Base-by-base conservation (phyloP, 164 flowering plant genomes). In the Liriodendron chinense region DNA sequence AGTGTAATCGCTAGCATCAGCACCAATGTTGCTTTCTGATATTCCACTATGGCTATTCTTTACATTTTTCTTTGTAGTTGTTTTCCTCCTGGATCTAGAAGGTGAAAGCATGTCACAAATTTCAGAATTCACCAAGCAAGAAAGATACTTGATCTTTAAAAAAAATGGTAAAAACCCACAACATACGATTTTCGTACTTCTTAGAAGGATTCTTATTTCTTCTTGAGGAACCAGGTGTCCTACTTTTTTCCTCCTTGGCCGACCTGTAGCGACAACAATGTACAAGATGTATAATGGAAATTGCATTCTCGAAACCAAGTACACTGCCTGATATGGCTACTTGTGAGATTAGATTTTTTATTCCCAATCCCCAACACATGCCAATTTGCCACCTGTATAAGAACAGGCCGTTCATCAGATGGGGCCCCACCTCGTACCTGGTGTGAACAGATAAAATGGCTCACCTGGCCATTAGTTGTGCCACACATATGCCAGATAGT, bases 11-110 rank as follows among this genome's bases (percentile, higher is more conserved):
- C 70, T 16, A 24, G 64, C 73, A 34, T 72, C 74, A n/a, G 66
- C 24, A 72, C 53, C 59, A 21, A 16, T 50, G 21, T 71, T 75
- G 71, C 71, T 75, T 63, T 81, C 81, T 28, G 80, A 81, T 48
- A 49, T 62, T 25, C 71, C 69, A 68, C 79, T 81, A 26, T 68
- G 76, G 50, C 47, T 78, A 53, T 50, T 82, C n/a, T 83, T 86
- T 78, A 75, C 69, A 75, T 69, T 82, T 77, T 84, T 86, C 79
- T 82, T 87, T 23, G 87, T 89, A 61, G 87, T 85, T 82, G 88
- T 82, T 78, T 89, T 93, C 71, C 84, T 82, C 80, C 80, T 85
- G 12, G 66, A 84, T 49, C 84, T 84, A 26, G 77, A 79, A 67
- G 77, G 75, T 64, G 78, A 72, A 72, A 83, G 80, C 71, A 84